These are phyloP conservation scores for Chlorella sorokiniana DNA, from an alignment of 139 green algal genomes.

Conservation along the genomic window DNA sequence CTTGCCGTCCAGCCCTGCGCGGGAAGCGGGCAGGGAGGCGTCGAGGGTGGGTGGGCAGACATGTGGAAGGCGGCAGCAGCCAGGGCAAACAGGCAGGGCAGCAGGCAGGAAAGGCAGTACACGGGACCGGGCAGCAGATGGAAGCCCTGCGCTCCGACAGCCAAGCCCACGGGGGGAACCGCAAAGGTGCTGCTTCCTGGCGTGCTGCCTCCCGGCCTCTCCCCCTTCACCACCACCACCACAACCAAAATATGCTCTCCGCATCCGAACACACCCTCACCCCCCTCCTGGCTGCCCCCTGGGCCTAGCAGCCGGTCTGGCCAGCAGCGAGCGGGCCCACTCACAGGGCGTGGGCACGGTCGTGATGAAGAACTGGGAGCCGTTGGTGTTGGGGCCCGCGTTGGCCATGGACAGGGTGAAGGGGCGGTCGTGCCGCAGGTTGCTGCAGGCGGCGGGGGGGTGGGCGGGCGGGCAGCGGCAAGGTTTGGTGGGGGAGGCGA, in stretches of 20 bases:
- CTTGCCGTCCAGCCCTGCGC: conserved; percentile 64
- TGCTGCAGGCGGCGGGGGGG: conserved; percentile 1
- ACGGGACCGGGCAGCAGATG: too few relatives aligned
- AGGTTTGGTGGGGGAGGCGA: too few relatives aligned
- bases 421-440: conserved; percentile 88
- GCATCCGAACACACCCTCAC: too few relatives aligned
- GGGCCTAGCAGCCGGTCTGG: too few relatives aligned
- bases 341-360: conserved; percentile 85
- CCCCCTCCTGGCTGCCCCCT: too few relatives aligned
- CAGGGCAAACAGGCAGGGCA: neutral
- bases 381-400: conserved; percentile 77
- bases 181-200: too few relatives aligned
- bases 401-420: conserved; percentile 92
- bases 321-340: too few relatives aligned
- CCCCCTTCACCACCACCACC: neutral
- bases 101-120: too few relatives aligned
- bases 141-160: too few relatives aligned
- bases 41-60: neutral
- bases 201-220: neutral
- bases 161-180: too few relatives aligned
- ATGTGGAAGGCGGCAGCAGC: neutral
- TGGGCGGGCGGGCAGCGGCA: neutral
- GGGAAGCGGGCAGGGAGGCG: neutral
- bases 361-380: conserved; percentile 91
- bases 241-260: too few relatives aligned